Evolutionary conservation across 192 early-diverging fungal species (phyloP).

Genomic region (Coemansia sp.): DNA sequence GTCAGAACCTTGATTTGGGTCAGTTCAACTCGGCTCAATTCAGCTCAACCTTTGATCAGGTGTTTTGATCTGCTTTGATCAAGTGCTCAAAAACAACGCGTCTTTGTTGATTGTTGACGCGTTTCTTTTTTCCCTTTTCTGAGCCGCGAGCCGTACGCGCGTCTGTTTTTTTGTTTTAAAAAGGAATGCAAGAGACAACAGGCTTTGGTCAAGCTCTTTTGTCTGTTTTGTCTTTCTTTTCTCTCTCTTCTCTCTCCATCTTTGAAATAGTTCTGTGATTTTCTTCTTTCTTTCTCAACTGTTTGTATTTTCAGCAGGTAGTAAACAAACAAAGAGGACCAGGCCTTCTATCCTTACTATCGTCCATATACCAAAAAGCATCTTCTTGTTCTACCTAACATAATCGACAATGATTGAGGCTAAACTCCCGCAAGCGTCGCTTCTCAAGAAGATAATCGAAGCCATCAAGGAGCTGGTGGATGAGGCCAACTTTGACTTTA

Average conservation of each 20-base stretch:
- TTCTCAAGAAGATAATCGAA: slow-evolving; percentile 94
- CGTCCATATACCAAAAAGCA: not conserved
- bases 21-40: not conserved
- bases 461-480: slow-evolving; percentile 96
- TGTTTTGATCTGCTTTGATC: not conserved
- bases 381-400: no score
- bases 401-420: slow-evolving; percentile 80
- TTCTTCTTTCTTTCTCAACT: not conserved
- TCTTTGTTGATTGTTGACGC: not conserved
- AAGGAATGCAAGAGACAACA: no score
- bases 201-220: no score
- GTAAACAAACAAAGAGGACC: not conserved
- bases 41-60: not conserved
- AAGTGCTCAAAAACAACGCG: not conserved
- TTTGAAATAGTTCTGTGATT: not conserved
- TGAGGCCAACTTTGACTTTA: slow-evolving; percentile 18
- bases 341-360: not conserved
- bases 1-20: not conserved
- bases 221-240: no score
- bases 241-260: not conserved
- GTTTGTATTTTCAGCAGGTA: not conserved
- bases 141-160: not conserved
- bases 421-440: slow-evolving; percentile 77
- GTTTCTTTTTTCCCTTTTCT: not conserved
- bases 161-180: not conserved